phyloP scores from a whole-genome alignment of 352 stramenopile genomes.

The Phytophthora megakarya region DNA sequence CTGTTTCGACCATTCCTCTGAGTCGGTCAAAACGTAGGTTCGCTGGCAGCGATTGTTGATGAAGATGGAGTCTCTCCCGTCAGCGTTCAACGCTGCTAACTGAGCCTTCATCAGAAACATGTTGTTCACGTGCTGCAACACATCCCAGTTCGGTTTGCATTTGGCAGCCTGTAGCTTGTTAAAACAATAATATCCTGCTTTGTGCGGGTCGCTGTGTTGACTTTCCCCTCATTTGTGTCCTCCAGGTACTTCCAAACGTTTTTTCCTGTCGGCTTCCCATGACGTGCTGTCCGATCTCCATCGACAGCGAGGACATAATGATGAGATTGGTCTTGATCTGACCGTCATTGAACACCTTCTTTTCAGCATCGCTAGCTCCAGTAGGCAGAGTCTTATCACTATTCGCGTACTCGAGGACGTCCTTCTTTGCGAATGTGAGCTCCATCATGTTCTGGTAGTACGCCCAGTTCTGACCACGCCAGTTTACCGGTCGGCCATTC shows the following conservation, averaged over 20 bases:
- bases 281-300: slow-evolving; percentile 10
- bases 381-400: background rate
- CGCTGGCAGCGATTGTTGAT: too few relatives aligned
- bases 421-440: slow-evolving; percentile 5
- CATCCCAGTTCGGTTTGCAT: slow-evolving; percentile 18
- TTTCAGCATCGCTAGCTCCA: background rate
- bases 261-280: slow-evolving; percentile 4
- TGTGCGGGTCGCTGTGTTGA: too few relatives aligned
- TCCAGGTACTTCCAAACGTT: slow-evolving; percentile 9
- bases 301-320: slow-evolving; percentile 14
- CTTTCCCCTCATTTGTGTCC: too few relatives aligned
- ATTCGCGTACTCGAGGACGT: background rate
- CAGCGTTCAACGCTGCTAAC: slow-evolving; percentile 6
- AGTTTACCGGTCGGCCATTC: slow-evolving; percentile 10
- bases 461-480: slow-evolving; percentile 12
- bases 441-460: slow-evolving; percentile 24
- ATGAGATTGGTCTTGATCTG: slow-evolving; percentile 2
- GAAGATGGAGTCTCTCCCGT: slow-evolving; percentile 11
- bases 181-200: too few relatives aligned
- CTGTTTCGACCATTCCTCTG: too few relatives aligned
- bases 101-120: slow-evolving; percentile 15
- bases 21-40: too few relatives aligned
- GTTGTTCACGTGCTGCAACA: slow-evolving; percentile 8
- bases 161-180: background rate
- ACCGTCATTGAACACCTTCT: slow-evolving; percentile 6